Evolutionary conservation across 495 filamentous ascomycete species (phyloP), one percentile per base, ranked within the genome.

Genomic region (Collariella sp.): DNA sequence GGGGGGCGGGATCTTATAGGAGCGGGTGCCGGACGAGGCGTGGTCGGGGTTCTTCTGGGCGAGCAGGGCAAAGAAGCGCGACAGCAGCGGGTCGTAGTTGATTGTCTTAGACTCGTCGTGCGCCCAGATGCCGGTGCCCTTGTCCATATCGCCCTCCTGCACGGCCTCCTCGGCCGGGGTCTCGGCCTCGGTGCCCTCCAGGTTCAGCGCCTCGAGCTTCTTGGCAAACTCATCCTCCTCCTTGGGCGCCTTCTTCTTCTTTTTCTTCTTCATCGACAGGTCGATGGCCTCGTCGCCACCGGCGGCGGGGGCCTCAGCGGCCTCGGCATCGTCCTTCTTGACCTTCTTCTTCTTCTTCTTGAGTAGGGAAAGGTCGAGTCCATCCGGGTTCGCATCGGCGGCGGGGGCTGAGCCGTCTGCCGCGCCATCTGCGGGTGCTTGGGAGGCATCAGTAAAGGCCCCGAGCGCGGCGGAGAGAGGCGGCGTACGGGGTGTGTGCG

Each of bases 1-100:
- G 93, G 93, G 12, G 93, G 93, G 16, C n/a, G 93, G 94, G 62
- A 98, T 98, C 80, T 96, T 96, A 79, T 98, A 98, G 64, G 86
- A 91, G 74, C 87, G 88, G 56, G 85, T 81, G 46, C 91, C 93
- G 70, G 82, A 84, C 18, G 86, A 86, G 15, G 90, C 82, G 52
- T 97, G 83, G 63, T 97, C 93, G 61, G 93, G 93, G 76, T 98
- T 91, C 76, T 91, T 88, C 70, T 84, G 85, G 70, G 91, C 81
- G 50, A 98, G 79, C 44, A 91, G 84, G 56, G 83, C 86, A 77
- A 95, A 98, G 78, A 98, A 97, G 63, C 93, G 85, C 58, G 74
- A 77, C 53, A 96, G 81, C 42, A 96, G 83, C 23, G 88, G 77
- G 62, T 85, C 79, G 80, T 96, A 97, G 66, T 77, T 83, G 69